phyloP scores from a whole-genome alignment of 2,329 filamentous ascomycete species.

The Aspergillus japonicus region DNA sequence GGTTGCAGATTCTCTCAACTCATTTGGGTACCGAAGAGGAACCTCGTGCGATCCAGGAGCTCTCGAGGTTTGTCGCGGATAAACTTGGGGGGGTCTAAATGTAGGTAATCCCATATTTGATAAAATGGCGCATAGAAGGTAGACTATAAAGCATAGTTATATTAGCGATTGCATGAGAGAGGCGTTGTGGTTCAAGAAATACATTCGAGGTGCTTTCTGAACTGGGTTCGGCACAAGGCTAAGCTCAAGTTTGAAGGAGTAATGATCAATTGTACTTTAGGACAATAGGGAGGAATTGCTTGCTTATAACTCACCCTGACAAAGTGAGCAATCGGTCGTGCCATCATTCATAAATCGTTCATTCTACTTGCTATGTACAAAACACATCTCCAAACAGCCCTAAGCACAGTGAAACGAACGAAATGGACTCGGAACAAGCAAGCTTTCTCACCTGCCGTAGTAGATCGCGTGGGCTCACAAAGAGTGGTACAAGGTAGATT shows the following conservation, averaged over 20 bases:
- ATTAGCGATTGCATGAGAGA: background rate
- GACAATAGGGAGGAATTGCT: too few species aligned
- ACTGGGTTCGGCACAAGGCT: background rate
- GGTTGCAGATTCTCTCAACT: conserved; percentile 26
- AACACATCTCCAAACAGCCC: background rate
- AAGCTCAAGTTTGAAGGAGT: background rate
- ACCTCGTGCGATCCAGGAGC: conserved; percentile 19
- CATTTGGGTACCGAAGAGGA: conserved; percentile 16
- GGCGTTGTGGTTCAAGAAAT: background rate
- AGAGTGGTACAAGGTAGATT: background rate
- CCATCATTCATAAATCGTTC: background rate
- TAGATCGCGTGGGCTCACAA: background rate
- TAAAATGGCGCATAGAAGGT: background rate
- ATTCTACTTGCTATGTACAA: conserved; percentile 5
- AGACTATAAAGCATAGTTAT: background rate
- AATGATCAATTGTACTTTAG: too few species aligned
- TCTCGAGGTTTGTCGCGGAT: conserved; percentile 28
- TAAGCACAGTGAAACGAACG: background rate
- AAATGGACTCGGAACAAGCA: too few species aligned
- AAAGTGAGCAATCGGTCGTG: too few species aligned
- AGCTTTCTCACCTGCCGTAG: background rate
- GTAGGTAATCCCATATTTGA: background rate
- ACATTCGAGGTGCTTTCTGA: background rate
- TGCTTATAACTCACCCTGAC: too few species aligned
- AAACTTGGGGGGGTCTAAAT: conserved; percentile 23